phyloP scores from a whole-genome alignment of 352 stramenopile genomes.

The Bremia lactucae region DNA sequence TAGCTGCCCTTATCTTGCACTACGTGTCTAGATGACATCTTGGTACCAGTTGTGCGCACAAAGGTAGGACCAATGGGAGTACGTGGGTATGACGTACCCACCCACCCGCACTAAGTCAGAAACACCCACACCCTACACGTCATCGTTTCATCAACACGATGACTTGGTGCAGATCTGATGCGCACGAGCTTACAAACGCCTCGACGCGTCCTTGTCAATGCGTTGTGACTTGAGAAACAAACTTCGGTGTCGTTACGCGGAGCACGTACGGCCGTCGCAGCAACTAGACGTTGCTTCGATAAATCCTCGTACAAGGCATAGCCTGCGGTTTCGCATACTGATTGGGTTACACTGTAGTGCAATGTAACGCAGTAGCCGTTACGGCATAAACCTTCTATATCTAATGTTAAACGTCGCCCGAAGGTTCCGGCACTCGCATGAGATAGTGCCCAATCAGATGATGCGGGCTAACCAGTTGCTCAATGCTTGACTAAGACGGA shows the following conservation, averaged over 20 bases:
- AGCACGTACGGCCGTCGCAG: neutral
- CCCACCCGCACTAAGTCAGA: neutral
- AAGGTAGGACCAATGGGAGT: constrained; percentile 15
- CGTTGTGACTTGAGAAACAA: no score
- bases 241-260: constrained; percentile 2
- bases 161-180: no score
- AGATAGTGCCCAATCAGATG: constrained; percentile 10
- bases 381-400: no score
- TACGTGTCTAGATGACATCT: no score
- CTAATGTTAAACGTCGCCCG: no score
- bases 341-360: neutral
- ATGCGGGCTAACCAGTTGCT: constrained; percentile 11
- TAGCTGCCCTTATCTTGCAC: no score
- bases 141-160: constrained; percentile 6
- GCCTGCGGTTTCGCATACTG: neutral
- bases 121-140: constrained; percentile 5
- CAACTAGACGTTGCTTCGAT: constrained; percentile 5
- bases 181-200: neutral
- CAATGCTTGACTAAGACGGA: constrained; percentile 10
- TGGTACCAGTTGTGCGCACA: neutral
- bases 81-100: no score
- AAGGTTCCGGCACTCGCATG: constrained; percentile 2
- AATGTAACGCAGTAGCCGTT: neutral
- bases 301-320: constrained; percentile 7
- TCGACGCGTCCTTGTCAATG: neutral